Evolutionary conservation across 2,329 filamentous ascomycete genomes (phyloP), one percentile per base, ranked within the genome.

Genomic region (Trichoderma breve): DNA sequence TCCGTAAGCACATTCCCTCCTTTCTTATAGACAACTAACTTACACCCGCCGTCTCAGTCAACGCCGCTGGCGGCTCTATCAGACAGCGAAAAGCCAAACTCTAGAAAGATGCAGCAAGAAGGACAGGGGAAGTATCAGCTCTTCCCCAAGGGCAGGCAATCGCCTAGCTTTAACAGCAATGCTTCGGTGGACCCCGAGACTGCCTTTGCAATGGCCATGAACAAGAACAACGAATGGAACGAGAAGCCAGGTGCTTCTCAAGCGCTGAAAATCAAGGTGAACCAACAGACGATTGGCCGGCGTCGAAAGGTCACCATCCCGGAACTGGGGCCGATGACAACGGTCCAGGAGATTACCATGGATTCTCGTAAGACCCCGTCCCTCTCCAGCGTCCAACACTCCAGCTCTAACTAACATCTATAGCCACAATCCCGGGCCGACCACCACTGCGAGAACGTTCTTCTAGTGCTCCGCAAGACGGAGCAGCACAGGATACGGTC

Each of bases 341-440:
- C 90, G 1, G 90, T 92, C 15, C 89, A 91, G 74, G 90, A 92
- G 77, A 81, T 86, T 63, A 80, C 88, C 66, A 91, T 92, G 89
- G 90, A 92, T 80, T 92, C 90, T 76, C 90, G 90, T 92, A 84
- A 83, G 90, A 84, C 32, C 39, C 3, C 24, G 11, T 43, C 30
- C 11, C 43, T 21, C 36, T 60, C 32, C n/a, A 70, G 6, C 12
- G 3, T 36, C n/a, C n/a, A 34, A 3, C 53, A 14, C 21, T 32
- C 26, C 55, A 24, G 36, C 8, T 53, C 65, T 51, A 58, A 61
- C 57, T 21, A 30, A 6, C 43, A 43, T 34, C 51, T 6, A 3
- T 74, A 91, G 90, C 90, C 74, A 92, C 90, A 32, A 91, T 92
- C 75, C 90, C 90, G 39, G 90, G 89, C 53, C 86, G 89, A 7